Evolutionary conservation across 768 basidiomycete genomes (phyloP).

Genomic region (Suillus luteus): DNA sequence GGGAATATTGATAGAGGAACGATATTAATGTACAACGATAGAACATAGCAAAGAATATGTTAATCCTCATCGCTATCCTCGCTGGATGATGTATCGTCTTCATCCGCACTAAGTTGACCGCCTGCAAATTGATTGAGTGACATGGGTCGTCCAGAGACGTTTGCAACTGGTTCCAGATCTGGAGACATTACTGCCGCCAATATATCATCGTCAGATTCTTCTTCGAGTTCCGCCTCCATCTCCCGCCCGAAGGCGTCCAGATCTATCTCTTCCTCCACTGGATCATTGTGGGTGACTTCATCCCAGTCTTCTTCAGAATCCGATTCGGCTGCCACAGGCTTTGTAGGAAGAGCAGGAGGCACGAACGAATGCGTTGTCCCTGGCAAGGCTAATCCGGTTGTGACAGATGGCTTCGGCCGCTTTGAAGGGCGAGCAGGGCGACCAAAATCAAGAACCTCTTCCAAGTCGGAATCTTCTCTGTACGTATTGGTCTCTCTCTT

Average conservation of each 20-base stretch:
- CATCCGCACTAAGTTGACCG: constrained; percentile 40
- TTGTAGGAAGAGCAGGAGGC: constrained; percentile 29
- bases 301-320: constrained; percentile 60
- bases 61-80: constrained; percentile 58
- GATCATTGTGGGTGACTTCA: constrained; percentile 32
- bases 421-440: constrained; percentile 43
- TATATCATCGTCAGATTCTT: constrained; percentile 53
- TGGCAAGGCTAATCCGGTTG: constrained; percentile 44
- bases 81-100: constrained; percentile 55
- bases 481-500: constrained; percentile 26
- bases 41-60: constrained; percentile 3
- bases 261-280: constrained; percentile 35
- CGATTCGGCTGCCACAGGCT: constrained; percentile 35
- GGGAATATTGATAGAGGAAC: background rate
- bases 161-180: constrained; percentile 31
- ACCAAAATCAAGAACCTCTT: constrained; percentile 52
- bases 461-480: constrained; percentile 36
- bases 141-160: constrained; percentile 39
- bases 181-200: constrained; percentile 43
- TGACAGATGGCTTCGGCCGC: constrained; percentile 30
- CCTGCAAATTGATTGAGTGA: constrained; percentile 53
- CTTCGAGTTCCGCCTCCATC: constrained; percentile 39
- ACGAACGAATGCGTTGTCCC: constrained; percentile 31
- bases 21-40: background rate
- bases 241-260: constrained; percentile 37